phyloP scores from a whole-genome alignment of 768 basidiomycete genomes.

The Coprinopsis marcescibilis region DNA sequence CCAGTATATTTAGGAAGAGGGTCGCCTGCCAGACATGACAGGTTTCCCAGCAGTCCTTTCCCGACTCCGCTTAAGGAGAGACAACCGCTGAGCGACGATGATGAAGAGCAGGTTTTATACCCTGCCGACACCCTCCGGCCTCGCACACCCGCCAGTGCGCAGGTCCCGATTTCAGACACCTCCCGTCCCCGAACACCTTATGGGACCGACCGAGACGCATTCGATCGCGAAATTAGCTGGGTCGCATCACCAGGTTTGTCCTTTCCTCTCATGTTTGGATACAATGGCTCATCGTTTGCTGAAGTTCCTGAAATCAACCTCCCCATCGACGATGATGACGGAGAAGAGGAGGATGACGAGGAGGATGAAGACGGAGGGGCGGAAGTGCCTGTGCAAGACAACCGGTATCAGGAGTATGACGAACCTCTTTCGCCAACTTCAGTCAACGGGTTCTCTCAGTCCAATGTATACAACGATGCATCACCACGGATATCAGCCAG shows the following conservation, averaged over 20 bases:
- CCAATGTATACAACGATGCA: slow-evolving; percentile 42
- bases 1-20: slow-evolving; percentile 44
- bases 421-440: slow-evolving; percentile 50
- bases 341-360: slow-evolving; percentile 48
- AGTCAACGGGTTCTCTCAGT: slow-evolving; percentile 38
- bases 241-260: slow-evolving; percentile 64
- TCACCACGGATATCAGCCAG: slow-evolving; percentile 53
- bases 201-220: slow-evolving; percentile 28
- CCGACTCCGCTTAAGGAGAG: slow-evolving; percentile 65
- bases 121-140: slow-evolving; percentile 48
- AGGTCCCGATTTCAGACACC: slow-evolving; percentile 1
- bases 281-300: slow-evolving; percentile 7
- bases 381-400: slow-evolving; percentile 32
- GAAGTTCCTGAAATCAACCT: slow-evolving; percentile 60
- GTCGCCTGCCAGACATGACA: slow-evolving; percentile 50
- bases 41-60: slow-evolving; percentile 67
- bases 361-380: slow-evolving; percentile 37
- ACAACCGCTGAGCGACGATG: slow-evolving; percentile 45
- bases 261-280: slow-evolving; percentile 4
- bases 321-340: slow-evolving; percentile 54
- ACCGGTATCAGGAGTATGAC: slow-evolving; percentile 36
- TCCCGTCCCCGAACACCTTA: slow-evolving; percentile 33
- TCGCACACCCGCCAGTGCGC: slow-evolving; percentile 36
- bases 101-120: slow-evolving; percentile 67
- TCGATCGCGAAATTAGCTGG: slow-evolving; percentile 69